Conservation (phyloP, 441 rosid species). For the Viola pubescens region DNA sequence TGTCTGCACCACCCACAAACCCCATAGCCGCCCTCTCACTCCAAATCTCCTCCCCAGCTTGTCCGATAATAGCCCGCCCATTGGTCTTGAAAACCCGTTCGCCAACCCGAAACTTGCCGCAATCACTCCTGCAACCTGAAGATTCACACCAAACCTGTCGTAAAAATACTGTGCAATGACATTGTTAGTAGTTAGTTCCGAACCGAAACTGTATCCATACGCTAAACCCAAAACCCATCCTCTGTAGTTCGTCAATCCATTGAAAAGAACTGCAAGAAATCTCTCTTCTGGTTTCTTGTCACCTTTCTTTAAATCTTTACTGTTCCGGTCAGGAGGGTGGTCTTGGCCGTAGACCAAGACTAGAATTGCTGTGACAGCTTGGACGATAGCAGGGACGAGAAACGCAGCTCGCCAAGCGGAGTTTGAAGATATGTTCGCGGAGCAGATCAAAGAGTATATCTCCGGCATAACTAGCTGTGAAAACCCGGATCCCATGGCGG, state of each 20-base stretch:
- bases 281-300: conserved; percentile 14
- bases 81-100: conserved; percentile 57
- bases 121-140: conserved; percentile 55
- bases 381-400: conserved; percentile 50
- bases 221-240: conserved; percentile 61
- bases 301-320: conserved; percentile 6
- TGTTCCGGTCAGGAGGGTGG: conserved; percentile 31
- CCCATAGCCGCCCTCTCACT: conserved; percentile 75
- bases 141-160: conserved; percentile 55
- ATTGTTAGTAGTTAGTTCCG: conserved; percentile 64
- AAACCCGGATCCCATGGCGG: conserved; percentile 54
- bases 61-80: conserved; percentile 66
- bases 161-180: conserved; percentile 64
- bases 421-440: conserved; percentile 20
- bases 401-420: conserved; percentile 58
- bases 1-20: conserved; percentile 61
- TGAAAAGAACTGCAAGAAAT: conserved; percentile 28
- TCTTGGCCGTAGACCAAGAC: conserved; percentile 63
- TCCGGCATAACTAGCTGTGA: conserved; percentile 70
- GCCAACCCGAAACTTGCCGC: conserved; percentile 58
- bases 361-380: conserved; percentile 40
- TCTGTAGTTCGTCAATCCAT: conserved; percentile 59
- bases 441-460: conserved; percentile 24
- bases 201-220: conserved; percentile 60
- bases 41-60: conserved; percentile 46